These are phyloP conservation scores for Bolboschoenus planiculmis DNA, from an alignment of 176 grass and related monocot species.

Conservation along the genomic window DNA sequence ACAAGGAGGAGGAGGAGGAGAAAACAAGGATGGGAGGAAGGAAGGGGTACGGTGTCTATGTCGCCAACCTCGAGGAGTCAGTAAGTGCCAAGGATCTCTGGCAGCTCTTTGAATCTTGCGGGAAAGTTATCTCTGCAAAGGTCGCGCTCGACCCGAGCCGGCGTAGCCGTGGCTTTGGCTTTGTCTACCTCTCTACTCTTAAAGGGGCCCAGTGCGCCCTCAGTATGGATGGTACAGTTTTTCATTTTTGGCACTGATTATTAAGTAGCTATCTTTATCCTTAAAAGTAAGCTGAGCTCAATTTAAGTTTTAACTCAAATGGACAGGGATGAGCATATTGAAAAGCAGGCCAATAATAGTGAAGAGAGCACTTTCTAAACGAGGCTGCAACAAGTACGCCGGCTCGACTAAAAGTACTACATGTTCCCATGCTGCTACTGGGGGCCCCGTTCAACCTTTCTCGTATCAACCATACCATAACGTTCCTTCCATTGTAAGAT, in stretches of 20 bases:
- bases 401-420: neutral
- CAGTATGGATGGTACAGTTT: constrained; percentile 46
- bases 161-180: constrained; percentile 72
- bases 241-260: neutral
- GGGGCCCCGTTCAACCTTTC: neutral
- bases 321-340: constrained; percentile 4
- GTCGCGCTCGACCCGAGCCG: constrained; percentile 62
- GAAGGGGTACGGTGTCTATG: constrained; percentile 73
- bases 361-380: neutral
- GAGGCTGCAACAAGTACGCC: neutral
- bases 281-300: neutral
- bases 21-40: constrained; percentile 41
- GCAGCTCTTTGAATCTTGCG: constrained; percentile 54
- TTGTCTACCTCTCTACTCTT: constrained; percentile 58
- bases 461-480: neutral
- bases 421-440: neutral
- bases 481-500: neutral
- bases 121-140: constrained; percentile 51
- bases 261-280: neutral
- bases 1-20: constrained; percentile 23
- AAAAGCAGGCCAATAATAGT: constrained; percentile 14
- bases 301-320: neutral
- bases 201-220: constrained; percentile 59
- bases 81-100: constrained; percentile 46
- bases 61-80: constrained; percentile 58